phyloP scores from a whole-genome alignment of 2,329 filamentous ascomycete species.

The Cercospora janseana region DNA sequence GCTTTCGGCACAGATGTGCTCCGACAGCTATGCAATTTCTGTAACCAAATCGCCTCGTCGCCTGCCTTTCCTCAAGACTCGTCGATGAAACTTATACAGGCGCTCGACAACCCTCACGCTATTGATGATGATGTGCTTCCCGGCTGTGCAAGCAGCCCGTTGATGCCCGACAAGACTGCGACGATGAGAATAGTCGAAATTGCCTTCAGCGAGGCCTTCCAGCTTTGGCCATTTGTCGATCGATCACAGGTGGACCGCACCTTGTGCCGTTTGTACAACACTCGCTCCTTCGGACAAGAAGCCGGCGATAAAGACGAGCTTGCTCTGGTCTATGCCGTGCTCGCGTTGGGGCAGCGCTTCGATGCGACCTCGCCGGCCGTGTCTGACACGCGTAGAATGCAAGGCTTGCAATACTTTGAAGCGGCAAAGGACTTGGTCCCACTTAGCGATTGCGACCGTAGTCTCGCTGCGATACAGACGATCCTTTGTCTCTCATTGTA shows the following conservation, averaged over 20 bases:
- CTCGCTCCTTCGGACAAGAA: constrained; percentile 18
- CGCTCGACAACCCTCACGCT: constrained; percentile 17
- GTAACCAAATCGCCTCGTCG: constrained; percentile 9
- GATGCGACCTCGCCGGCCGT: constrained; percentile 10
- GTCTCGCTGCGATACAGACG: constrained; percentile 22
- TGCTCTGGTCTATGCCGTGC: constrained; percentile 19
- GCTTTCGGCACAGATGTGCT: constrained; percentile 23
- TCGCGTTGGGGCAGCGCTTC: constrained; percentile 24
- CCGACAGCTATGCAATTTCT: constrained; percentile 22
- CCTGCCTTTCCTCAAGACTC: constrained; percentile 9
- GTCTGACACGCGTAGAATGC: constrained; percentile 5
- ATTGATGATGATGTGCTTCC: constrained; percentile 8
- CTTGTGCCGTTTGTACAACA: constrained; percentile 22
- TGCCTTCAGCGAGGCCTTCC: constrained; percentile 22
- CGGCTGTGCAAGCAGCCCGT: constrained; percentile 6
- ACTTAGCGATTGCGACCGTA: constrained; percentile 20
- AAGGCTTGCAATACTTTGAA: constrained; percentile 20
- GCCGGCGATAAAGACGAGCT: constrained; percentile 24
- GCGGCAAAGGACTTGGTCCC: constrained; percentile 23
- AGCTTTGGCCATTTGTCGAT: constrained; percentile 24
- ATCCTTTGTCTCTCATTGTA: constrained; percentile 25
- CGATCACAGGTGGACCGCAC: constrained; percentile 16
- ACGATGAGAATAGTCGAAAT: constrained; percentile 16
- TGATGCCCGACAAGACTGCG: constrained; percentile 14
- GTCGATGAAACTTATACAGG: constrained; percentile 21